Conservation (phyloP, 345 rosid genomes). For the Brassica napus region Da-Ae NC_063446.1:59530001-59530500, state of each 20-base stretch:
- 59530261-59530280: conserved; percentile 29
- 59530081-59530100: conserved; percentile 46
- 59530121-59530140: conserved; percentile 38
- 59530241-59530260: not conserved
- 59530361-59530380: conserved; percentile 41
- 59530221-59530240: conserved; percentile 7
- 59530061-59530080: conserved; percentile 37
- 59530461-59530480: conserved; percentile 36
- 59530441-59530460: conserved; percentile 35
- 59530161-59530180: conserved; percentile 61
- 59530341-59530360: conserved; percentile 1
- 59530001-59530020: conserved; percentile 43
- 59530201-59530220: conserved; percentile 25
- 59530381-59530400: conserved; percentile 39
- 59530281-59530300: conserved; percentile 39
- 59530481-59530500: conserved; percentile 36
- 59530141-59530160: conserved; percentile 52
- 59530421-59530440: conserved; percentile 38
- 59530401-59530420: conserved; percentile 38
- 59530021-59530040: conserved; percentile 44
- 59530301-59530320: conserved; percentile 39
- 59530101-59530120: conserved; percentile 52
- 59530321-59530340: conserved; percentile 33
- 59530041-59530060: not conserved
- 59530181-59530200: conserved; percentile 41